Base-by-base conservation (phyloP, 2,329 filamentous ascomycete genomes). In the Trichoderma guizhouense region DNA sequence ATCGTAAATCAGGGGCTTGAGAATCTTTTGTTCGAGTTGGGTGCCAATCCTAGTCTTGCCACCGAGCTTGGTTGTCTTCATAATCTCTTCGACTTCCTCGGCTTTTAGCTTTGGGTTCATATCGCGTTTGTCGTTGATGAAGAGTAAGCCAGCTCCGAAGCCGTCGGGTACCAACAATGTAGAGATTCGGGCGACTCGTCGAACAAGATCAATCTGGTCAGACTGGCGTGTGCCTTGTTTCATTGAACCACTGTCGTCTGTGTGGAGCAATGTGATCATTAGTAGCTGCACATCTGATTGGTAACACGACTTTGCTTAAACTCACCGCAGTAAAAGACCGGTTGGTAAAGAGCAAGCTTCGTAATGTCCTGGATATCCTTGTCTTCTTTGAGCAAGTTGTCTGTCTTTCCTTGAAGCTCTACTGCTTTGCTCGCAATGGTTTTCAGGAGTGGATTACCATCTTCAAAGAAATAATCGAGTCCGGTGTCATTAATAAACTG, bases 241-340 rank as follows among this genome's bases (percentile, higher is more conserved):
- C 71, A 72, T 72, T 0, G 71, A 72, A 26, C 36, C 21, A 12
- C 71, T 72, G 18, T 72, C 71, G n/a, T 72, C 71, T 72, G 39
- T 26, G 14, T 1, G 21, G 2, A 12, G 7, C 28, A 28, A 30
- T 28, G 24, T 21, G 6, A 28, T n/a, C 0, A 26, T 39, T 7
- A 24, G 24, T 18, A 53, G 8, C 43, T 47, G n/a, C 14, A 21
- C 15, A 26, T 4, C 12, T 65, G 15, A 39, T n/a, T 26, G 30
- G 43, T 28, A 3, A n/a, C 5, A 5, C 5, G 1, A 1, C 6
- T 8, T 2, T 26, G 34, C 1, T n/a, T 57, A 11, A 34, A 57
- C 69, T 55, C 21, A 72, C 71, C 71, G 34, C 71, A 72, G 14
- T 63, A 72, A 8, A 72, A 55, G 28, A 72, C 71, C 5, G 71